phyloP scores from a whole-genome alignment of 441 rosid genomes.

The Breynia disticha region DNA sequence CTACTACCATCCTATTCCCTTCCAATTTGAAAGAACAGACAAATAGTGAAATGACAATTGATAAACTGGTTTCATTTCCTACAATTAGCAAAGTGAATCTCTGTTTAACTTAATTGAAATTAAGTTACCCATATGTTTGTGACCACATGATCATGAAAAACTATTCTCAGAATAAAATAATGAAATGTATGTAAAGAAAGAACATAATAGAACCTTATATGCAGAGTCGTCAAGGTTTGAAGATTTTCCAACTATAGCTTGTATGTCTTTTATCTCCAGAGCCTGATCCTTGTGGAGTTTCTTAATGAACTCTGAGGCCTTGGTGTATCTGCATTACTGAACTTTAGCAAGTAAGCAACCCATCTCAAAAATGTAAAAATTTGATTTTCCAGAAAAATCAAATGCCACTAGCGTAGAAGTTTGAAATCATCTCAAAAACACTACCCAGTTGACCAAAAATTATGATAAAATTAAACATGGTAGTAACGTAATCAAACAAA shows the following conservation, averaged over 20 bases:
- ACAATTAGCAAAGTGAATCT: no score
- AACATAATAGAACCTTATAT: slow-evolving; percentile 45
- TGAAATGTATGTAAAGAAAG: slow-evolving; percentile 4
- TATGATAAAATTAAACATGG: background rate
- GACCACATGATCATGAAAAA: no score
- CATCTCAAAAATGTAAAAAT: background rate
- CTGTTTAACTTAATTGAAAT: no score
- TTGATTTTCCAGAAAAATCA: no score
- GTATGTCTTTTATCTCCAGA: slow-evolving; percentile 82
- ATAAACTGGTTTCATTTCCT: no score
- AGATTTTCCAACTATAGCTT: slow-evolving; percentile 90
- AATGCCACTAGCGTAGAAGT: no score
- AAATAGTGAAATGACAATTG: no score
- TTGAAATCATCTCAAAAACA: background rate
- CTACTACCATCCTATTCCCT: no score
- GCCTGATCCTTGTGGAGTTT: slow-evolving; percentile 97
- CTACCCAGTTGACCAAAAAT: no score
- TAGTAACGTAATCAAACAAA: background rate
- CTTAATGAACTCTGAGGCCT: slow-evolving; percentile 93
- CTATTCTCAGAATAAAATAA: background rate
- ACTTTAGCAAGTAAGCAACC: slow-evolving; percentile 7
- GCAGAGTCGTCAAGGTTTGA: slow-evolving; percentile 91
- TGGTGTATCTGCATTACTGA: slow-evolving; percentile 63
- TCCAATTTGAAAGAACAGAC: no score
- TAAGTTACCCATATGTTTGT: no score